Conservation (phyloP, 371 early-diverging fungal species). For the Lichtheimia corymbifera region DNA sequence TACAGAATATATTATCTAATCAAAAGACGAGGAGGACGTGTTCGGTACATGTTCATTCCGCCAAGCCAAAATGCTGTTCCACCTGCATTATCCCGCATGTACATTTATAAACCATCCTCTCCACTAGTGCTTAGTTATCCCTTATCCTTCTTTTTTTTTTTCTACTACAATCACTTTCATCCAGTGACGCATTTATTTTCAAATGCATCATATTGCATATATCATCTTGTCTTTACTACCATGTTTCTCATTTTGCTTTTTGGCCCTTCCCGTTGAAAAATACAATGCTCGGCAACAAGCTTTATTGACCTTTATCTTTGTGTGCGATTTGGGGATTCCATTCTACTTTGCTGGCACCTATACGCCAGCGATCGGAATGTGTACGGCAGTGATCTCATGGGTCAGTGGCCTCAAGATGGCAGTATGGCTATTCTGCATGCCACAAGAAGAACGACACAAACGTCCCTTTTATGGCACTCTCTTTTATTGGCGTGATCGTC, state of each 20-base stretch:
- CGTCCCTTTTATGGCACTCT: constrained; percentile 27
- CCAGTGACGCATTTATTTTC: too few species aligned
- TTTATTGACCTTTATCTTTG: constrained; percentile 14
- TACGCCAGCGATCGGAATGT: constrained; percentile 19
- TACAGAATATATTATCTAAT: too few species aligned
- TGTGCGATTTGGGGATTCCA: constrained; percentile 29
- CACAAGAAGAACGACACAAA: constrained; percentile 35
- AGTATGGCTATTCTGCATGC: constrained; percentile 39
- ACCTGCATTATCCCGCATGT: too few species aligned
- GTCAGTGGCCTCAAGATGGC: constrained; percentile 43
- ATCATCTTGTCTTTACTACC: constrained; percentile 21
- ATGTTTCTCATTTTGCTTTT: constrained; percentile 21
- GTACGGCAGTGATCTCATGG: constrained; percentile 28
- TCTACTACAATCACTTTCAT: too few species aligned
- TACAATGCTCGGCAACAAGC: constrained; percentile 19
- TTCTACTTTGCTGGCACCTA: constrained; percentile 30
- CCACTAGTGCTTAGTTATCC: too few species aligned
- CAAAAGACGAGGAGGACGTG: too few species aligned
- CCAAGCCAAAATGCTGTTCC: too few species aligned
- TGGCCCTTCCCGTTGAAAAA: constrained; percentile 30
- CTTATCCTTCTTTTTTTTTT: too few species aligned
- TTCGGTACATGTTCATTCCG: too few species aligned
- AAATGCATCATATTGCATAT: constrained; percentile 16
- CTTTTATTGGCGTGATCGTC: constrained; percentile 31
- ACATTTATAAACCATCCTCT: too few species aligned